phyloP scores from a whole-genome alignment of 768 basidiomycete species.

The Xerocomellus intermedius region DNA sequence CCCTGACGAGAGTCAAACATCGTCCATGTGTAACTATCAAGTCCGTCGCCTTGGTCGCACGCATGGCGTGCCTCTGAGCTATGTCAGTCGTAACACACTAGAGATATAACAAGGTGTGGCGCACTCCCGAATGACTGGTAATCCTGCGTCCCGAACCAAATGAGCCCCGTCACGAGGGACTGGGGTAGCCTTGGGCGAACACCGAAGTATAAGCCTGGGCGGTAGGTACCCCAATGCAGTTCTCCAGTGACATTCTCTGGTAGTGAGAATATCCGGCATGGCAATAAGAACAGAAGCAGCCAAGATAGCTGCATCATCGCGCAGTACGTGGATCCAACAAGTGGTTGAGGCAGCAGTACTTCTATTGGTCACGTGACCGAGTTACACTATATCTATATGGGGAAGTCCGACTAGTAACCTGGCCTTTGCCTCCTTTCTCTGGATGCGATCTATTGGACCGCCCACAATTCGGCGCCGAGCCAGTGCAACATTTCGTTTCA shows the following conservation, averaged over 20 bases:
- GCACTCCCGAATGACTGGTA: slow-evolving; percentile 67
- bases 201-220: slow-evolving; percentile 96
- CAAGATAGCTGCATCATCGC: slow-evolving; percentile 23
- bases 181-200: slow-evolving; percentile 80
- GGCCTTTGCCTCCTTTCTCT: too few relatives aligned
- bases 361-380: not conserved
- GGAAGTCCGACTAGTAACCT: too few relatives aligned
- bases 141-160: slow-evolving; percentile 92
- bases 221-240: slow-evolving; percentile 73
- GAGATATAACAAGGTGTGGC: slow-evolving; percentile 27
- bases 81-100: slow-evolving; percentile 1
- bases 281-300: slow-evolving; percentile 28
- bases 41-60: slow-evolving; percentile 83
- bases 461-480: too few relatives aligned
- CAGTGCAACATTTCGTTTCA: too few relatives aligned
- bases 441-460: too few relatives aligned
- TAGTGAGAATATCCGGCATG: slow-evolving; percentile 16
- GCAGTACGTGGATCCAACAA: not conserved
- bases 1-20: slow-evolving; percentile 84
- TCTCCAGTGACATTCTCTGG: slow-evolving; percentile 38
- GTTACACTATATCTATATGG: too few relatives aligned
- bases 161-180: slow-evolving; percentile 88
- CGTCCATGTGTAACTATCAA: slow-evolving; percentile 84
- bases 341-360: not conserved
- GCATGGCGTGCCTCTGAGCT: slow-evolving; percentile 72